Percentiles rank a stretch among this genome's conserved stretches.
Evolutionary conservation across 2,329 filamentous ascomycete genomes (phyloP).

Genomic region (Fusarium nelsonii): DNA sequence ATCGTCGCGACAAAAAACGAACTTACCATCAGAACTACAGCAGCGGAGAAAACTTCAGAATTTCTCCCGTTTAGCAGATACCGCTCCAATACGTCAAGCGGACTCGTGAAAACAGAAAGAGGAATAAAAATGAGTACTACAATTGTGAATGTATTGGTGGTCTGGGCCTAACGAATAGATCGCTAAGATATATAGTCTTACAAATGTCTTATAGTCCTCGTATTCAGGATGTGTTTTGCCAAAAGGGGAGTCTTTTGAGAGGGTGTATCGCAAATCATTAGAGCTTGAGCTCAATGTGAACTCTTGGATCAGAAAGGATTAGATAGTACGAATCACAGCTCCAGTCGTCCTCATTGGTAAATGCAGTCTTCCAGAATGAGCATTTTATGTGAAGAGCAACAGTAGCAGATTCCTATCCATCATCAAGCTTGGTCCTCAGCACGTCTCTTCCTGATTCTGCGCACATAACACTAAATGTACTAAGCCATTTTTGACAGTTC

Average conservation of each 20-base stretch:
- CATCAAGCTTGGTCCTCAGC: slow-evolving; percentile 4
- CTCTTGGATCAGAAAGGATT: neutral
- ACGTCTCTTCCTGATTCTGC: slow-evolving; percentile 9
- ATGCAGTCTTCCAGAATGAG: slow-evolving; percentile 6
- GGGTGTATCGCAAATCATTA: slow-evolving; percentile 6
- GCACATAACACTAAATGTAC: slow-evolving; percentile 3
- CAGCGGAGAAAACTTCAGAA: slow-evolving; percentile 1
- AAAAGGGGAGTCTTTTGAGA: slow-evolving; percentile 3
- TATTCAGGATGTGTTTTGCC: neutral
- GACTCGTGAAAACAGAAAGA: slow-evolving; percentile 8
- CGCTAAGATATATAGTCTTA: slow-evolving; percentile 6
- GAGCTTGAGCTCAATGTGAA: neutral
- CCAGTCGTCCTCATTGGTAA: neutral
- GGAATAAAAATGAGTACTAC: slow-evolving; percentile 16
- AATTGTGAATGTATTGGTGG: slow-evolving; percentile 13
- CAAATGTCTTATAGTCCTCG: neutral
- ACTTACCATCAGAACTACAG: slow-evolving; percentile 5
- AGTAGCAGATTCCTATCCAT: slow-evolving; percentile 8
- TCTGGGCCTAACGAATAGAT: slow-evolving; percentile 11
- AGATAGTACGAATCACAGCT: neutral
- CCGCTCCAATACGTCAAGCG: slow-evolving; percentile 3
- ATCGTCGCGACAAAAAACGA: slow-evolving; percentile 6
- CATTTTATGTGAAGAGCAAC: slow-evolving; percentile 9
- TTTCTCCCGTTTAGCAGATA: slow-evolving; percentile 8
- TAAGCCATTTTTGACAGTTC: neutral